These are phyloP conservation scores for Auricularia cornea DNA, from an alignment of 768 basidiomycete genomes.

Conservation along the genomic window DNA sequence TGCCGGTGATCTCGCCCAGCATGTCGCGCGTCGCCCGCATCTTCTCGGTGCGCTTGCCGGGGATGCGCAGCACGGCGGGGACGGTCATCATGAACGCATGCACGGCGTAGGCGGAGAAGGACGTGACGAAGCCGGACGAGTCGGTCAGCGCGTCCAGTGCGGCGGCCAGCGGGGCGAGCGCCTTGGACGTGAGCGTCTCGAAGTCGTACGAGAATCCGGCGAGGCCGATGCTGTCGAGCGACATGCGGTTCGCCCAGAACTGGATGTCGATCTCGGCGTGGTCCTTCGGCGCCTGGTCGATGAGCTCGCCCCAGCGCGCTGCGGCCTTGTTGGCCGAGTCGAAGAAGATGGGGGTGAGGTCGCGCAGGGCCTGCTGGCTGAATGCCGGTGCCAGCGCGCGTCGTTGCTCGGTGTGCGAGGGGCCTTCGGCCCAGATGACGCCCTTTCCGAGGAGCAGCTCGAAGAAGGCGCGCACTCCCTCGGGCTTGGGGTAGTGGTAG, in stretches of 20 bases:
- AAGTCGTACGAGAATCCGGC: conserved; percentile 13
- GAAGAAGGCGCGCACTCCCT: conserved; percentile 58
- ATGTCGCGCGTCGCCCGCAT: conserved; percentile 5
- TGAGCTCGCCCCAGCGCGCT: conserved; percentile 5
- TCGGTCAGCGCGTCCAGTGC: conserved; percentile 12
- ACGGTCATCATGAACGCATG: conserved; percentile 6
- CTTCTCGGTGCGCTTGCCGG: conserved; percentile 4
- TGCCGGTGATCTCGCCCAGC: conserved; percentile 6
- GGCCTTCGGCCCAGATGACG: conserved; percentile 58
- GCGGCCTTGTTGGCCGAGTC: conserved; percentile 10
- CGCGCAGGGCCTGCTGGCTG: conserved; percentile 8
- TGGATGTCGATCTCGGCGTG: conserved; percentile 9
- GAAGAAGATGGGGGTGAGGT: conserved; percentile 11
- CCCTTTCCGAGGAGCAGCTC: conserved; percentile 51
- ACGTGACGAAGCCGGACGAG: conserved; percentile 2
- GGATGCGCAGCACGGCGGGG: conserved; percentile 6
- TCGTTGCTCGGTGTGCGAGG: not conserved
- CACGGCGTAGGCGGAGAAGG: conserved; percentile 8
- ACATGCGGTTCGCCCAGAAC: conserved; percentile 13
- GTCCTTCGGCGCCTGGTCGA: conserved; percentile 7
- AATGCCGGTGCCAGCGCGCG: not conserved
- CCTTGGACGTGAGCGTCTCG: conserved; percentile 2
- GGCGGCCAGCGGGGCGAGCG: not conserved
- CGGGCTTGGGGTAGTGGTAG: conserved; percentile 54
- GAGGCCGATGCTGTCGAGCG: conserved; percentile 12